These are phyloP conservation scores for Cystobasidium sp. DNA, from an alignment of 1,284 basidiomycete genomes.

Conservation along the genomic window DNA sequence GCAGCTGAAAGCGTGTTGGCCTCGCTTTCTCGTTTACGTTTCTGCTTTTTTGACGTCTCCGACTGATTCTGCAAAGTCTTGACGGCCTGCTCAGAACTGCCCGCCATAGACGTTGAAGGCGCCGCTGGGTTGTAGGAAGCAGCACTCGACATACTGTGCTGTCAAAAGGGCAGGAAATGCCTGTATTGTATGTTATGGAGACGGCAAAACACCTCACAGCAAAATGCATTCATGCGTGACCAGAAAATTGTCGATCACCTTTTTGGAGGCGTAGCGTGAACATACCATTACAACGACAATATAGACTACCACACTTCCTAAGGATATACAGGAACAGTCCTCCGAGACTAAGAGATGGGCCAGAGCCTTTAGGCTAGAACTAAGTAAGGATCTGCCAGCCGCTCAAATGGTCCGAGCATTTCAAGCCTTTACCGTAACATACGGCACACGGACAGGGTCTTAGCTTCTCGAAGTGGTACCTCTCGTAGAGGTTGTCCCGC, in stretches of 20 bases:
- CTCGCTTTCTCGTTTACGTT: conserved; percentile 27
- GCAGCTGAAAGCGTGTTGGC: background rate
- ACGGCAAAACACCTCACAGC: background rate
- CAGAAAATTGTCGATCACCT: conserved; percentile 4
- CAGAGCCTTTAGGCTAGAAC: too few relatives aligned
- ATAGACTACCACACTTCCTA: background rate
- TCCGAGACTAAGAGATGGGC: too few relatives aligned
- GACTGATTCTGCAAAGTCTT: conserved; percentile 28
- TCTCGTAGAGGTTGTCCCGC: conserved; percentile 1
- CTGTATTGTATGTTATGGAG: background rate
- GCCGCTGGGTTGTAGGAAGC: background rate
- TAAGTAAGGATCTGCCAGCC: too few relatives aligned
- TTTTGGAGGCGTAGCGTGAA: background rate
- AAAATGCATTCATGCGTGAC: conserved; percentile 8
- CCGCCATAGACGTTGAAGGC: conserved; percentile 6
- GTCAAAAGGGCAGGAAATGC: background rate
- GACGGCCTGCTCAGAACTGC: background rate
- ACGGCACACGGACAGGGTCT: too few relatives aligned
- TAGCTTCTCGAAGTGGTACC: background rate
- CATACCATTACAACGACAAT: conserved; percentile 10
- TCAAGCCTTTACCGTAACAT: too few relatives aligned
- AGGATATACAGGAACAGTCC: too few relatives aligned
- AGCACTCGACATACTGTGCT: conserved; percentile 4
- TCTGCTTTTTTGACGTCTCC: conserved; percentile 8
- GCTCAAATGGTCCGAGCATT: too few relatives aligned